Percentiles rank a stretch among this genome's conserved stretches.
phyloP scores from a whole-genome alignment of 495 filamentous ascomycete genomes.

The Stereocaulon alpinum region DNA sequence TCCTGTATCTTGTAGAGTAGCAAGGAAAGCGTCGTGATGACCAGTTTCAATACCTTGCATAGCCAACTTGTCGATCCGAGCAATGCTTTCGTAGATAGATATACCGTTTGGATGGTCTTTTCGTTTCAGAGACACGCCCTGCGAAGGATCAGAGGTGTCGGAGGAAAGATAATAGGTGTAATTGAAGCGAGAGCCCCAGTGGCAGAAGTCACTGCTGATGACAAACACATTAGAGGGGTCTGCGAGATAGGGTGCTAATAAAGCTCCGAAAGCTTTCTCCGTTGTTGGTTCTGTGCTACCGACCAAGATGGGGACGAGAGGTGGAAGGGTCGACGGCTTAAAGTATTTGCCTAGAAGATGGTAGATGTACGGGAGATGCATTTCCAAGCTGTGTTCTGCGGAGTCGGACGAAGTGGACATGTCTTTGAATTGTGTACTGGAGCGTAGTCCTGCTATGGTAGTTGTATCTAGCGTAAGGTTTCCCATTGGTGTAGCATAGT shows the following conservation, averaged over 20 bases:
- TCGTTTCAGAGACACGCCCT: constrained; percentile 31
- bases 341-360: constrained; percentile 59
- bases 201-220: constrained; percentile 90
- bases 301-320: constrained; percentile 78
- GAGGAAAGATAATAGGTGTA: constrained; percentile 73
- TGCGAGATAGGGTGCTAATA: constrained; percentile 71
- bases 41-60: constrained; percentile 78
- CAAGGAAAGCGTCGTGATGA: constrained; percentile 54
- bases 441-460: constrained; percentile 51
- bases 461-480: constrained; percentile 61
- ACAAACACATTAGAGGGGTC: constrained; percentile 74
- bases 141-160: constrained; percentile 15
- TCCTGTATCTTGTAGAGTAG: constrained; percentile 55
- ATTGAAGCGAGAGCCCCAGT: constrained; percentile 82
- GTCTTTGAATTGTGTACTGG: constrained; percentile 58
- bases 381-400: constrained; percentile 90
- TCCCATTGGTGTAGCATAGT: constrained; percentile 80
- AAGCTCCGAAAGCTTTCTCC: constrained; percentile 57
- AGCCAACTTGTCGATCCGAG: constrained; percentile 62
- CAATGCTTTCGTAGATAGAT: constrained; percentile 78
- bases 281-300: constrained; percentile 57
- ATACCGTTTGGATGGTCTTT: constrained; percentile 36
- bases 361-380: constrained; percentile 92
- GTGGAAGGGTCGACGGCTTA: constrained; percentile 46
- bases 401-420: constrained; percentile 64